Evolutionary conservation across 768 basidiomycete species (phyloP), one percentile per base, ranked within the genome.

Genomic region (Termitomyces sp.): DNA sequence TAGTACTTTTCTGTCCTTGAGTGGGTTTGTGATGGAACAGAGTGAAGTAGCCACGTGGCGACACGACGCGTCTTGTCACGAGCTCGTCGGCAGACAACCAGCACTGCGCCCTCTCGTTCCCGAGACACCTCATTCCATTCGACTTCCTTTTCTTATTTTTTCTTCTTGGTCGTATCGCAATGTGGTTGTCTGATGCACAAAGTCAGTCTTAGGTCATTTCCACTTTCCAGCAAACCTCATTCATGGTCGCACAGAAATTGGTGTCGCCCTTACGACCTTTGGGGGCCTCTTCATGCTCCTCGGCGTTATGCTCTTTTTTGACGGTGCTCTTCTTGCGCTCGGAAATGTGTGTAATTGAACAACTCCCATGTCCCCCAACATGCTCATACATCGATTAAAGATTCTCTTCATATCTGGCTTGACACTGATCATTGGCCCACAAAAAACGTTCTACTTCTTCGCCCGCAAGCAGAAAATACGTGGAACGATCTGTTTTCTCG

Each of bases 361-460:
- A 47, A 28, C 49, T 33, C 44, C 16, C 26, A n/a, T 30, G 30
- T 24, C 24, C 43, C 50, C 9, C 9, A 53, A 54, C 54, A 51
- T 49, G 24, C 59, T 57, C 30, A 64, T 26, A 4, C 26, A 42
- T 20, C n/a, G 33, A 49, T 45, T 58, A n/a, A 66, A 97, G 96
- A 82, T 98, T 66, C 83, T 98, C 62, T 99, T 99, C 78, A 72
- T 99, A 42, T 86, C 90, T 2, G 97, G 97, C 50, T 80, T 99
- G 57, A 96, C 95, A 8, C 81, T 98, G 61, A 96, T 98, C 75
- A 98, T 99, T 63, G 97, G 94, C 5, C 94, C 94, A 7, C 87
- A 90, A 62, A 98, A 98, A 77, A 97, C 94, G 20, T 95, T 97
- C 75, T 92, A 93, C 74, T 98, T 99, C 78, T 98, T 99, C 74